Evolutionary conservation across 2,329 filamentous ascomycete species (phyloP), one percentile per base, ranked within the genome.

Genomic region (Thelonectria rubi): DNA sequence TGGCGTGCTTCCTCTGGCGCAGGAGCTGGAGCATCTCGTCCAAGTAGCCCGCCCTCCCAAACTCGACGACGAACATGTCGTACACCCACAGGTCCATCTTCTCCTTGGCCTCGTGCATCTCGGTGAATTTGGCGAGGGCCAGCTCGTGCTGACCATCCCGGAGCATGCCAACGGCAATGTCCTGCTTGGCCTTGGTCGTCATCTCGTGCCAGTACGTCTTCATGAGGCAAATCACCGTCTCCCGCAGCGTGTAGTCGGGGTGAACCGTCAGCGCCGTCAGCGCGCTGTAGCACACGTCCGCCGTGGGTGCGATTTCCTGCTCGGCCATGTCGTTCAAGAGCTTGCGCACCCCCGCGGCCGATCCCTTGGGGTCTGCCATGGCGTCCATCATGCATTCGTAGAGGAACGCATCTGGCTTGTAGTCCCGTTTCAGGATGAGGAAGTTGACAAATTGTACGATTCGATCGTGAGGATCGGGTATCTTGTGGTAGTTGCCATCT

Each of bases 111-210:
- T 81, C 78, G 43, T 86, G 79, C 83, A 97, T 86, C 20, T 84
- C 78, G 39, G 92, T 88, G 43, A 97, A 76, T 66, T 86, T 86
- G 53, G 86, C 82, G 60, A 97, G 80, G 1, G 93, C 94, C 65
- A 94, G 80, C 77, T 98, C 95, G 64, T 92, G 89, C 70, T 96
- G 90, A 1, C 88, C 86, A 69, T 97, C 94, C 18, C 93, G 86
- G 37, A 98, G 81, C 61, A 96, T 78, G 0, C 92, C 93, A 10
- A 92, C 78, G 1, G 90, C 84, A 18, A 96, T 81, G 72, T 86
- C 87, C 69, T 91, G 86, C 73, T 85, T 86, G 9, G 88, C 90
- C 7, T 86, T 80, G 84, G 81, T 11, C 82, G 84, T 43, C 7
- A 75, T 65, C 2, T 70, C 63, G 49, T 75, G 73, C 91, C 93